phyloP scores from a whole-genome alignment of 148 eudicot species.

The Polygonum aviculare region DNA sequence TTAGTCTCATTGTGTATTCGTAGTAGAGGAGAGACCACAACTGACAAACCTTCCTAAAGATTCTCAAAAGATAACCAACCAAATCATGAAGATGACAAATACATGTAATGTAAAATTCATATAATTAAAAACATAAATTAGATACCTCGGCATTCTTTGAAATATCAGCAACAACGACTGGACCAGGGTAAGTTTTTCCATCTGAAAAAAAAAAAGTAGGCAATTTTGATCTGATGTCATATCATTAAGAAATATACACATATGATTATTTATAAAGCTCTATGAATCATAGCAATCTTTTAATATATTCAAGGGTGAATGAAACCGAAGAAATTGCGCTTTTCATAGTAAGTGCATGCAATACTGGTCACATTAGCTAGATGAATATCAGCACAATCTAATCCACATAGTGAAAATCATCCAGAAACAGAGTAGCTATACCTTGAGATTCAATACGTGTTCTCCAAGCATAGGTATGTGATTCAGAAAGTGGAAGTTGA shows the following conservation, averaged over 20 bases:
- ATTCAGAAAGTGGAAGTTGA: constrained; percentile 45
- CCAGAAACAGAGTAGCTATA: constrained; percentile 14
- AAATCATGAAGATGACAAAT: constrained; percentile 2
- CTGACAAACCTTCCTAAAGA: constrained; percentile 69
- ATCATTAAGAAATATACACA: not conserved
- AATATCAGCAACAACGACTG: constrained; percentile 68
- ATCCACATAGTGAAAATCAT: not conserved
- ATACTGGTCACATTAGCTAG: not conserved
- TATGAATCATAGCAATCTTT: not conserved
- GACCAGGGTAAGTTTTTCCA: constrained; percentile 67
- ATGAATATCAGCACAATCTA: not conserved
- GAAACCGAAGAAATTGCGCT: not conserved
- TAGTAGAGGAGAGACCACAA: constrained; percentile 65
- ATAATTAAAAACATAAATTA: not conserved
- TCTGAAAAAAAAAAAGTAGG: constrained; percentile 34
- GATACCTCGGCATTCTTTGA: constrained; percentile 65
- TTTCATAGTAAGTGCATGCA: not conserved
- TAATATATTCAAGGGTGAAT: not conserved
- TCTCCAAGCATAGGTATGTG: constrained; percentile 81
- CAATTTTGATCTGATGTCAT: not conserved
- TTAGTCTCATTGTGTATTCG: constrained; percentile 81
- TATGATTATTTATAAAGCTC: not conserved
- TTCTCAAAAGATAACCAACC: not conserved
- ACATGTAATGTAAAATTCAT: not conserved
- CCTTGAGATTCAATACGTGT: constrained; percentile 75